phyloP scores from a whole-genome alignment of 2,329 filamentous ascomycete species.

The Fusarium brevicatenulatum region DNA sequence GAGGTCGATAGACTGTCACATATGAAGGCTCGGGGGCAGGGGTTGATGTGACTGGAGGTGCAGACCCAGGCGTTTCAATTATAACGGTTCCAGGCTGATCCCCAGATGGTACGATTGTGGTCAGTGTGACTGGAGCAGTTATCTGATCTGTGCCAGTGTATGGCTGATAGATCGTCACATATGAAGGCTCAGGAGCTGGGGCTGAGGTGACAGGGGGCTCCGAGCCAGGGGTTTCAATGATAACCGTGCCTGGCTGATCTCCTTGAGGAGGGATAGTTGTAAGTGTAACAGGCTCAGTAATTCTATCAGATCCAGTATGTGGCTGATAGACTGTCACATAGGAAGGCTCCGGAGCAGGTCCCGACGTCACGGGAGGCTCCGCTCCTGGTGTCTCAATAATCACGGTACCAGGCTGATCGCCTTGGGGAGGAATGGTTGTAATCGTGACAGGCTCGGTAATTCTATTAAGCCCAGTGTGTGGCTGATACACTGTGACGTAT shows the following conservation, averaged over 20 bases:
- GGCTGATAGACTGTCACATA: conserved; percentile 5
- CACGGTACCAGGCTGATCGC: conserved; percentile 7
- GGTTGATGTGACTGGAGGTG: not conserved
- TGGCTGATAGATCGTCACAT: not conserved
- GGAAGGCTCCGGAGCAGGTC: not conserved
- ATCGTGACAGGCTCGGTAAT: conserved; percentile 11
- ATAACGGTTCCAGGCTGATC: conserved; percentile 10
- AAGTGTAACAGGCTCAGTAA: not conserved
- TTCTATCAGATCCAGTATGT: not conserved
- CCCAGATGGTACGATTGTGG: not conserved
- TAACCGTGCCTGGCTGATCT: conserved; percentile 10
- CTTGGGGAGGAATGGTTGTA: not conserved
- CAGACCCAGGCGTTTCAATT: conserved; percentile 7
- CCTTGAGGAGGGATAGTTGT: conserved; percentile 3
- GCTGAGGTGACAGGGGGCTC: not conserved
- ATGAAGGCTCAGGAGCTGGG: not conserved
- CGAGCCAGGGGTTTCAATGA: conserved; percentile 14
- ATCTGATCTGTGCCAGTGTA: not conserved
- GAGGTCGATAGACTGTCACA: conserved; percentile 4
- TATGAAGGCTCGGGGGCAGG: not conserved
- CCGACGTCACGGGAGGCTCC: not conserved
- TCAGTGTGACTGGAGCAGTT: conserved; percentile 1
- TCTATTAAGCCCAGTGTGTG: not conserved
- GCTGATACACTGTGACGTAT: conserved; percentile 17
- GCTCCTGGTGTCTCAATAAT: conserved; percentile 20